A percentile compares a stretch with the other conserved stretches of the same genome.
phyloP scores from a whole-genome alignment of 345 rosid genomes.

The Ceriops decandra region DNA sequence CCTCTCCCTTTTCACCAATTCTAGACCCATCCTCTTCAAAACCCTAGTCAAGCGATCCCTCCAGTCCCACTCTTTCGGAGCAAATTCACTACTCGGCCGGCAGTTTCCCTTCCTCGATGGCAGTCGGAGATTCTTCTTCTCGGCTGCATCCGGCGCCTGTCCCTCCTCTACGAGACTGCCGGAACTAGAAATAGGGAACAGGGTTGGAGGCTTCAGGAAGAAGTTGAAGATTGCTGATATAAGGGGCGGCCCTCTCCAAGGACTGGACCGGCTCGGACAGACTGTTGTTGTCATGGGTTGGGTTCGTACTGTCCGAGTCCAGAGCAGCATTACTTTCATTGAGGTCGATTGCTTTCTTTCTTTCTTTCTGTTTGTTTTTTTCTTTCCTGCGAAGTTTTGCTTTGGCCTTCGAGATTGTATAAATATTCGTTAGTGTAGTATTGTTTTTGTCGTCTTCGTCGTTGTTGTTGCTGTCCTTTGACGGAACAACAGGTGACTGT shows the following conservation, averaged over 20 bases:
- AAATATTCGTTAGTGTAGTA: background rate
- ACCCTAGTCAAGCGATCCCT: conserved; percentile 9
- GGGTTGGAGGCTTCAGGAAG: conserved; percentile 61
- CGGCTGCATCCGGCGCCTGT: conserved; percentile 33
- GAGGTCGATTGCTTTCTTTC: conserved; percentile 42
- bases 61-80: conserved; percentile 18
- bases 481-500: no score
- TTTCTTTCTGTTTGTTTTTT: background rate
- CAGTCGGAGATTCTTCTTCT: conserved; percentile 34
- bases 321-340: conserved; percentile 77
- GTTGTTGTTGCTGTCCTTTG: no score
- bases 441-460: background rate
- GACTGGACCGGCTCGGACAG: conserved; percentile 59
- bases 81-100: conserved; percentile 15
- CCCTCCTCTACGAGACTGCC: conserved; percentile 34
- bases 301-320: conserved; percentile 88
- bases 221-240: conserved; percentile 67
- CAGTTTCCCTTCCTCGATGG: background rate
- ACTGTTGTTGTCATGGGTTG: conserved; percentile 68
- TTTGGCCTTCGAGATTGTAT: background rate
- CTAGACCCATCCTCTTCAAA: conserved; percentile 13
- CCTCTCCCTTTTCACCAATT: conserved; percentile 35
- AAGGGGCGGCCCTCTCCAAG: conserved; percentile 72
- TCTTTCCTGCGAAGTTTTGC: background rate
- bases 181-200: conserved; percentile 34